phyloP scores from a whole-genome alignment of 352 stramenopile genomes.

The Phytophthora chlamydospora region DNA sequence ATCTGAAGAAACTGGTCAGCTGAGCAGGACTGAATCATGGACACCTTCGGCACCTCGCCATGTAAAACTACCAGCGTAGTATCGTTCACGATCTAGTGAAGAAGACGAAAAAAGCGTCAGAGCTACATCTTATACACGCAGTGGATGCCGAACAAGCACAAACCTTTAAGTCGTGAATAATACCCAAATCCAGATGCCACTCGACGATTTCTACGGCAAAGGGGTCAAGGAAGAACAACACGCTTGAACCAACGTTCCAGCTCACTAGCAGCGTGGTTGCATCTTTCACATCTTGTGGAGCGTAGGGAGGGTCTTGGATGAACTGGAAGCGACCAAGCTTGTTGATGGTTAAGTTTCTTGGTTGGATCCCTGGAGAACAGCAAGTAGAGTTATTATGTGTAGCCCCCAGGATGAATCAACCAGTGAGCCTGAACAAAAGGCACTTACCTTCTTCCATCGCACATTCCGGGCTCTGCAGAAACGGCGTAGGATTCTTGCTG shows the following conservation, averaged over 20 bases:
- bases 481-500: conserved; percentile 63
- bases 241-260: conserved; percentile 82
- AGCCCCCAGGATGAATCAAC: neutral
- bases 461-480: conserved; percentile 65
- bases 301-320: conserved; percentile 60
- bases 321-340: conserved; percentile 81
- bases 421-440: conserved; percentile 1
- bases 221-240: conserved; percentile 85
- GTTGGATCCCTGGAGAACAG: conserved; percentile 48
- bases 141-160: neutral
- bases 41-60: conserved; percentile 77
- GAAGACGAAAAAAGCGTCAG: neutral
- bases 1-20: conserved; percentile 76
- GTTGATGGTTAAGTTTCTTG: conserved; percentile 81
- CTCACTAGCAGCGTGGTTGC: conserved; percentile 72
- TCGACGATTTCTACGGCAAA: conserved; percentile 86
- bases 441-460: conserved; percentile 58
- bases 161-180: conserved; percentile 88
- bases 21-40: conserved; percentile 74
- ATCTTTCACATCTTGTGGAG: conserved; percentile 45
- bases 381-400: neutral
- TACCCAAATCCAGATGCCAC: conserved; percentile 87
- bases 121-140: neutral
- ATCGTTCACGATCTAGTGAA: conserved; percentile 66
- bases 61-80: conserved; percentile 74